Evolutionary conservation across 768 basidiomycete species (phyloP).

Genomic region (Coprinopsis sp.): DNA sequence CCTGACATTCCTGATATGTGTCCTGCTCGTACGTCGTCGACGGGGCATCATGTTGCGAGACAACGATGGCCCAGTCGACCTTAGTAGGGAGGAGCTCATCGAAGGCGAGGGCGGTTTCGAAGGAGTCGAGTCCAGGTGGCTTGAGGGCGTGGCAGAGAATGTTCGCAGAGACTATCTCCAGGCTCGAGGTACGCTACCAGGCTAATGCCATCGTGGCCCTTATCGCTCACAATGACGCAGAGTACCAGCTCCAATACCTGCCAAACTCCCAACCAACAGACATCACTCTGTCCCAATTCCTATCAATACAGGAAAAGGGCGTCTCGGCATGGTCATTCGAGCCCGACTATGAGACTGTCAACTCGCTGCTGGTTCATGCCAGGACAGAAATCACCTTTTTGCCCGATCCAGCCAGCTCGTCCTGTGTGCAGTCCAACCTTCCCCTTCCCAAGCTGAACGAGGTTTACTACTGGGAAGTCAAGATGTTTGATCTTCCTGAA

Average conservation of each 20-base stretch:
- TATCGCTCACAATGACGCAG: conserved; percentile 32
- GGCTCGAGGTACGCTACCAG: conserved; percentile 68
- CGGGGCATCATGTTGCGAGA: conserved; percentile 79
- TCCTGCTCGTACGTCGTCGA: conserved; percentile 76
- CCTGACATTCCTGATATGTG: conserved; percentile 84
- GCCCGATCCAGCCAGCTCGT: conserved; percentile 90
- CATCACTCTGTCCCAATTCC: conserved; percentile 96
- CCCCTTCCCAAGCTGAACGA: conserved; percentile 97
- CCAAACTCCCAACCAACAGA: conserved; percentile 97
- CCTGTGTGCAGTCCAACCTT: conserved; percentile 93
- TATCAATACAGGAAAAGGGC: conserved; percentile 98
- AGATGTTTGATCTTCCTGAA: conserved; percentile 95
- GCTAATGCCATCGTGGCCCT: not conserved
- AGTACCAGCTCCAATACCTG: conserved; percentile 81
- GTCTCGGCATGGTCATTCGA: conserved; percentile 99
- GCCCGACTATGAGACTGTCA: conserved; percentile 94
- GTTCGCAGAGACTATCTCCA: conserved; percentile 69
- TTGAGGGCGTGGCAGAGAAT: conserved; percentile 72
- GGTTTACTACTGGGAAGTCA: conserved; percentile 99
- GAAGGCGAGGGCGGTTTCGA: conserved; percentile 93
- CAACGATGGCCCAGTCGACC: conserved; percentile 87
- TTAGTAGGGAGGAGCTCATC: conserved; percentile 86
- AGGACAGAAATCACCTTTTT: conserved; percentile 98
- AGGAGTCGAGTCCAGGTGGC: conserved; percentile 88
- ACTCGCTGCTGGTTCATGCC: conserved; percentile 88